Evolutionary conservation across 768 basidiomycete species (phyloP).

Genomic region (Lactifluus piperatus): DNA sequence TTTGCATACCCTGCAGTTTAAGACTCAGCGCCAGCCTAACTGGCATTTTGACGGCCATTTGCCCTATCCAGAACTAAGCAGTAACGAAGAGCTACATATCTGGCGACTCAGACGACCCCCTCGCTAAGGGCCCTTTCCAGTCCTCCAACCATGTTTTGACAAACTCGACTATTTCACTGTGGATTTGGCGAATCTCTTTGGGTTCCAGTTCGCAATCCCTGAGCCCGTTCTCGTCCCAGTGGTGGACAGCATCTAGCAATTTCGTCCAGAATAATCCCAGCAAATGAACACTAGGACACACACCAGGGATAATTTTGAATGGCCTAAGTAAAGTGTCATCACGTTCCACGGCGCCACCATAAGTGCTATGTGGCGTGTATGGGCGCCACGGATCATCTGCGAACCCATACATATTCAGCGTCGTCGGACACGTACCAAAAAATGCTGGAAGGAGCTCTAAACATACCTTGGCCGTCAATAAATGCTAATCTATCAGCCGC

Average conservation of each 20-base stretch:
- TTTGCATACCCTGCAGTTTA: too few species aligned
- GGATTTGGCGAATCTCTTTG: slow-evolving; percentile 67
- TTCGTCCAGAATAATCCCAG: not conserved
- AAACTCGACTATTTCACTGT: slow-evolving; percentile 71
- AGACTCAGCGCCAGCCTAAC: too few species aligned
- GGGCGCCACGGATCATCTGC: slow-evolving; percentile 89
- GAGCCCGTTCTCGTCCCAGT: slow-evolving; percentile 72
- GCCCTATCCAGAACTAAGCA: not conserved
- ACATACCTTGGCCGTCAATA: slow-evolving; percentile 72
- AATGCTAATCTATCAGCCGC: slow-evolving; percentile 76
- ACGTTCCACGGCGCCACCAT: slow-evolving; percentile 50
- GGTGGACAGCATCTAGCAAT: slow-evolving; percentile 58
- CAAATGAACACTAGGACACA: slow-evolving; percentile 28
- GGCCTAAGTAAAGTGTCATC: slow-evolving; percentile 66
- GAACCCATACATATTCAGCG: not conserved
- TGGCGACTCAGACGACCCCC: not conserved
- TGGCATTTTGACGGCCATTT: not conserved
- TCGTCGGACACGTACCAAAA: not conserved
- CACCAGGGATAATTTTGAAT: slow-evolving; percentile 82
- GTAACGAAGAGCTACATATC: not conserved
- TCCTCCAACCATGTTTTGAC: slow-evolving; percentile 65
- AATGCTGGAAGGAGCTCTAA: not conserved
- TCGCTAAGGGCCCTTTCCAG: slow-evolving; percentile 19
- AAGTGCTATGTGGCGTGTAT: slow-evolving; percentile 68
- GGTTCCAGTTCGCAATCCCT: slow-evolving; percentile 56